These are phyloP conservation scores for Saprolegnia diclina DNA, from an alignment of 352 stramenopile genomes.

Conservation along the genomic window DNA sequence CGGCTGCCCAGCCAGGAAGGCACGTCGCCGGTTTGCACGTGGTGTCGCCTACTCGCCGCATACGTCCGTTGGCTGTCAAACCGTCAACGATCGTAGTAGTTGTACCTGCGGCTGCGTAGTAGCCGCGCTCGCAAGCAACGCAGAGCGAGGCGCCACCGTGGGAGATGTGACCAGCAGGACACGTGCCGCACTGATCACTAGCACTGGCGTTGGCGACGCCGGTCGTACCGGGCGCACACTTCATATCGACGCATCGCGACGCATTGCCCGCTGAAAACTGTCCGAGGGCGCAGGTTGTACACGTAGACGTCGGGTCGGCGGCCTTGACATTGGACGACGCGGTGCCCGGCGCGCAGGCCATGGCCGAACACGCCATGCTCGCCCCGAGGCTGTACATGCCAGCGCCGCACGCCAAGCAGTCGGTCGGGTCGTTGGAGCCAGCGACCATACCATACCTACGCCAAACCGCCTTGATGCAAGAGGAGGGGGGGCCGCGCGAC, in stretches of 20 bases:
- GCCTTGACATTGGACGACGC: not conserved
- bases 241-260: constrained; percentile 1
- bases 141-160: not conserved
- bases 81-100: too few species aligned
- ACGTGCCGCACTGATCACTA: not conserved
- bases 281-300: not conserved
- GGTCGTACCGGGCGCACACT: not conserved
- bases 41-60: constrained; percentile 1
- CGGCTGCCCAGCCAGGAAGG: constrained; percentile 30
- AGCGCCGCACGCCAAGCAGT: constrained; percentile 6
- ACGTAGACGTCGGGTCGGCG: constrained; percentile 2
- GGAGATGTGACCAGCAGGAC: not conserved
- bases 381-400: constrained; percentile 9
- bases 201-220: not conserved
- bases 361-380: not conserved
- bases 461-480: not conserved
- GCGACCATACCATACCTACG: constrained; percentile 10
- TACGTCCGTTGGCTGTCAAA: too few species aligned
- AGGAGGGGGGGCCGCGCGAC: constrained; percentile 11
- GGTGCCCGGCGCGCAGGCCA: constrained; percentile 1
- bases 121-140: not conserved
- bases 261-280: constrained; percentile 1
- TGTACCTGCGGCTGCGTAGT: constrained; percentile 14
- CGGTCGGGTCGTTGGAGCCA: constrained; percentile 18
- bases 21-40: constrained; percentile 37